These are phyloP conservation scores for Microbotryomycetes sp. DNA, from an alignment of 1,284 basidiomycete species.

Conservation along the genomic window DNA sequence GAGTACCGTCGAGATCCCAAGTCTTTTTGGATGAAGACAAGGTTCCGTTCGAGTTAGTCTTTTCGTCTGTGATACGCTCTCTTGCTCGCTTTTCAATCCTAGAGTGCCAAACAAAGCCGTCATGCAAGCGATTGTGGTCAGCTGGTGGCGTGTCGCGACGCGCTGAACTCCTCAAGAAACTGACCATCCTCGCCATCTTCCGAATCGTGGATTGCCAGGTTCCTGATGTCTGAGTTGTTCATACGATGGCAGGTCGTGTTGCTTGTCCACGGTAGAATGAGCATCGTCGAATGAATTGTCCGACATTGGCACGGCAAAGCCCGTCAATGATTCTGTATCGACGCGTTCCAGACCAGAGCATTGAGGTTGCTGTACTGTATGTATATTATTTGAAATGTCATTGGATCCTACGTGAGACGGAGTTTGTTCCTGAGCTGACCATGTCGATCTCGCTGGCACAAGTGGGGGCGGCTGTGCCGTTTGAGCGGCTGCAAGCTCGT, in stretches of 20 bases:
- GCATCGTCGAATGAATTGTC: no score
- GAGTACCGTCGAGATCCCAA: slow-evolving; percentile 16
- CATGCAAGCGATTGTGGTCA: background rate
- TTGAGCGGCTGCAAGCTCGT: background rate
- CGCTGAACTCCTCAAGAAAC: background rate
- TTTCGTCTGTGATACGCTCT: slow-evolving; percentile 8
- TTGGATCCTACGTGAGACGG: no score
- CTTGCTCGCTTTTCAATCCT: slow-evolving; percentile 19
- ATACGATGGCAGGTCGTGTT: slow-evolving; percentile 1
- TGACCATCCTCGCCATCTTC: slow-evolving; percentile 9
- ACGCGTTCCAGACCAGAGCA: no score
- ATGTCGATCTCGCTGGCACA: no score
- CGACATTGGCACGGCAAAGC: no score
- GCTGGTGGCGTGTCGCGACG: background rate
- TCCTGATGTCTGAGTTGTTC: background rate
- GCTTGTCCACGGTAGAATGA: background rate
- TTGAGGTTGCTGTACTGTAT: no score
- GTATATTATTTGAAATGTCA: no score
- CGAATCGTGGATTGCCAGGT: slow-evolving; percentile 13
- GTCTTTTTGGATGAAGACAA: background rate
- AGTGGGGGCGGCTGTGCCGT: background rate
- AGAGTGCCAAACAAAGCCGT: background rate
- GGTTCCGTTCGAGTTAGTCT: no score
- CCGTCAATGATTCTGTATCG: no score
- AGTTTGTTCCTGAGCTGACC: no score